phyloP scores from a whole-genome alignment of 306 rosid species.

The Trifolium subterraneum region DNA sequence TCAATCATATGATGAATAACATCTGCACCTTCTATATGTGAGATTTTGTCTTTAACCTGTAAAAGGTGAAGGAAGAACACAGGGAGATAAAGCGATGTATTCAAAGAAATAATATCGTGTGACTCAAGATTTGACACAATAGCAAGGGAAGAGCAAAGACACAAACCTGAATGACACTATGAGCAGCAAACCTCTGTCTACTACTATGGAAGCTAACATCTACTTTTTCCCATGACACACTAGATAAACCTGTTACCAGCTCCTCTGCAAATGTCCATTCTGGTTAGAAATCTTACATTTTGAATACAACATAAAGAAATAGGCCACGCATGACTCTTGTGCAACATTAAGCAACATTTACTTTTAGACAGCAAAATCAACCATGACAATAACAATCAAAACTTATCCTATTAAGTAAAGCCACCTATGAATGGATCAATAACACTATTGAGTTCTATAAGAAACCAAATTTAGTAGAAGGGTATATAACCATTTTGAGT shows the following conservation, averaged over 20 bases:
- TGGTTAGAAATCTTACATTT: slow-evolving; percentile 35
- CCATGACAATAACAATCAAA: slow-evolving; percentile 15
- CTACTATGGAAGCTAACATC: slow-evolving; percentile 92
- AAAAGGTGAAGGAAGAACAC: slow-evolving; percentile 6
- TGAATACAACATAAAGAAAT: slow-evolving; percentile 6
- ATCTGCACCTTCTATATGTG: slow-evolving; percentile 92
- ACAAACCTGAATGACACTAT: slow-evolving; percentile 92
- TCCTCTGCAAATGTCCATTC: slow-evolving; percentile 67
- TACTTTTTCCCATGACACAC: slow-evolving; percentile 90
- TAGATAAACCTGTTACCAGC: slow-evolving; percentile 81
- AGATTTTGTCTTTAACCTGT: slow-evolving; percentile 79
- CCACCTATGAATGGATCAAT: slow-evolving; percentile 8
- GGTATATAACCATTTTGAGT: slow-evolving; percentile 15
- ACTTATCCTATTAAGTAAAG: slow-evolving; percentile 7
- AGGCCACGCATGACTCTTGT: slow-evolving; percentile 6
- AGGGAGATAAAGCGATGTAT: slow-evolving; percentile 18
- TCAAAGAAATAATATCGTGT: slow-evolving; percentile 18
- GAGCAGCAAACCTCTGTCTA: slow-evolving; percentile 87
- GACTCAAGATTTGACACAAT: neutral
- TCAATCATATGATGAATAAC: slow-evolving; percentile 89
- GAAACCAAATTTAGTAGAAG: slow-evolving; percentile 9
- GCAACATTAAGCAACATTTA: slow-evolving; percentile 10
- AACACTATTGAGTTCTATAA: neutral
- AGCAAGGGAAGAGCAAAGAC: neutral
- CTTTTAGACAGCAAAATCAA: slow-evolving; percentile 16